phyloP scores from a whole-genome alignment of 2,329 filamentous ascomycete genomes.

The Curvularia sp. region DNA sequence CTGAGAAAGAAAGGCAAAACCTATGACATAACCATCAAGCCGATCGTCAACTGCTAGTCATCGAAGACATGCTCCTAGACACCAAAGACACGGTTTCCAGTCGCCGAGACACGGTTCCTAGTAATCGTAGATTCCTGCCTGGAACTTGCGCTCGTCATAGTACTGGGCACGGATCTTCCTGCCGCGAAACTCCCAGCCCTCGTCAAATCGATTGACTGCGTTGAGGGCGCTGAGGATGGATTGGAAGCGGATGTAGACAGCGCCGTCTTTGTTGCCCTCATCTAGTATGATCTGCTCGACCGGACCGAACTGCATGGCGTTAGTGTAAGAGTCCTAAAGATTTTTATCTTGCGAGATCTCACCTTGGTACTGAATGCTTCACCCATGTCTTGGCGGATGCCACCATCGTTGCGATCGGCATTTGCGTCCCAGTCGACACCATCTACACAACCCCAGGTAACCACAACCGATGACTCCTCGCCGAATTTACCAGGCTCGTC shows the following conservation, averaged over 20 bases:
- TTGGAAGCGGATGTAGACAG: slow-evolving; percentile 94
- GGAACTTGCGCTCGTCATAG: slow-evolving; percentile 83
- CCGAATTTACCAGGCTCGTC: slow-evolving; percentile 49
- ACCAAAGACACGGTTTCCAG: too few relatives aligned
- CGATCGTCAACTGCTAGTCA: background rate
- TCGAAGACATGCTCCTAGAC: too few relatives aligned
- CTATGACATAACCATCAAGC: background rate
- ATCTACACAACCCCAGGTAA: slow-evolving; percentile 84
- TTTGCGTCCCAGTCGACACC: slow-evolving; percentile 83
- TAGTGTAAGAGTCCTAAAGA: background rate
- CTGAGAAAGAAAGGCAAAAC: background rate
- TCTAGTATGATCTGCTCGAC: slow-evolving; percentile 79
- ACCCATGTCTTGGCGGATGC: slow-evolving; percentile 90
- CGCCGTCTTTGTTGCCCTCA: slow-evolving; percentile 62
- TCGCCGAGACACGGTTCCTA: slow-evolving; percentile 11
- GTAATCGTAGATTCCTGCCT: slow-evolving; percentile 54
- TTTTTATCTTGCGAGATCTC: slow-evolving; percentile 6
- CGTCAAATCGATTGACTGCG: slow-evolving; percentile 87
- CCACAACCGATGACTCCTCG: slow-evolving; percentile 79
- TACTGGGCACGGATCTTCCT: slow-evolving; percentile 83
- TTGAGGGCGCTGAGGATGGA: slow-evolving; percentile 82
- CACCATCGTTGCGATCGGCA: slow-evolving; percentile 65
- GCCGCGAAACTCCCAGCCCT: slow-evolving; percentile 90
- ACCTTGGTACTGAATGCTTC: slow-evolving; percentile 88
- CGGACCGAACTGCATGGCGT: slow-evolving; percentile 70